phyloP scores from a whole-genome alignment of 208 protist genomes.

The Leptomonas seymouri region DNA sequence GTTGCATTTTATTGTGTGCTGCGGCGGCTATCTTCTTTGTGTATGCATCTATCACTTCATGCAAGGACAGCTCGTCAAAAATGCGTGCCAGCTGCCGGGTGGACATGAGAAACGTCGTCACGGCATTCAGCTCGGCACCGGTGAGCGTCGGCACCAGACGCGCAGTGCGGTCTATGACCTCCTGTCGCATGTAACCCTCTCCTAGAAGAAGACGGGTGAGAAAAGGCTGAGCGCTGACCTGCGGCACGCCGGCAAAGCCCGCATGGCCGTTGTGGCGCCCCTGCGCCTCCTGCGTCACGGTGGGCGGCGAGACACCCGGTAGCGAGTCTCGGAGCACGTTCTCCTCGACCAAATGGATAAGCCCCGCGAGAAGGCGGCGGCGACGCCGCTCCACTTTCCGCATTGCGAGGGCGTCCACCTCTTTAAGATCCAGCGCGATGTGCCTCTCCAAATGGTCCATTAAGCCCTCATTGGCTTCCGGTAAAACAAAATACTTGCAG shows the following conservation, averaged over 20 bases:
- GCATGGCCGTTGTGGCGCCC: neutral
- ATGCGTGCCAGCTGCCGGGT: constrained; percentile 48
- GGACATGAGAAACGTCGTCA: constrained; percentile 58
- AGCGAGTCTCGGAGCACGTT: constrained; percentile 48
- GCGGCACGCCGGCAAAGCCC: neutral
- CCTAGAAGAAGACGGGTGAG: constrained; percentile 54
- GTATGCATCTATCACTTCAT: constrained; percentile 28
- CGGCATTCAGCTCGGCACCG: constrained; percentile 42
- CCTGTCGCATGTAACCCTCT: constrained; percentile 46
- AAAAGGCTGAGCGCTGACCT: constrained; percentile 41
- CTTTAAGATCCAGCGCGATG: constrained; percentile 71
- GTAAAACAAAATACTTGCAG: constrained; percentile 53
- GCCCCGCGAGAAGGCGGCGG: constrained; percentile 55
- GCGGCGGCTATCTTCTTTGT: neutral
- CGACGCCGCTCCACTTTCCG: constrained; percentile 63
- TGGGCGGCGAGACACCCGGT: constrained; percentile 11
- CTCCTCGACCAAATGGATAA: constrained; percentile 54
- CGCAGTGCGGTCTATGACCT: constrained; percentile 67
- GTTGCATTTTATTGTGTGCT: neutral
- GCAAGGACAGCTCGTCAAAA: constrained; percentile 61
- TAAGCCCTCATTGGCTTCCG: constrained; percentile 59
- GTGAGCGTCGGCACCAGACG: constrained; percentile 56
- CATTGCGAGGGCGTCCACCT: constrained; percentile 60
- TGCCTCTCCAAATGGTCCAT: constrained; percentile 71
- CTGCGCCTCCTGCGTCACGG: neutral